Evolutionary conservation across 768 basidiomycete genomes (phyloP), one percentile per base, ranked within the genome.

Genomic region (Chalciporus piperatus): DNA sequence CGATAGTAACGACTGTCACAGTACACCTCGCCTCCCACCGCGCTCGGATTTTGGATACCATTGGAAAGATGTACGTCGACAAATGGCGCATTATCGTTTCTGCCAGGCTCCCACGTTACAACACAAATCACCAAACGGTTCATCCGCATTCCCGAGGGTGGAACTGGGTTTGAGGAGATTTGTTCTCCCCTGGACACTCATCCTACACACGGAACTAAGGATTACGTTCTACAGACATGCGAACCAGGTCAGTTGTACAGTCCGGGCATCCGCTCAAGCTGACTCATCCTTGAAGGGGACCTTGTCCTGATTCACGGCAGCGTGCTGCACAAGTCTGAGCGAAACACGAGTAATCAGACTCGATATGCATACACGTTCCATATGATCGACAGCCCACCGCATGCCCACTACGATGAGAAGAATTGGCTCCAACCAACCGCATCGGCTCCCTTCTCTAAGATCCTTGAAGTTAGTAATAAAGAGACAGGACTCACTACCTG

Each of bases 351-450:
- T 48, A 73, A 80, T 19, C 77, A 84, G 54, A 92, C 92, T 2
- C 80, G 97, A 49, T 91, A 85, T 57, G 95, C 95, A 25, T 99
- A 98, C 66, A 98, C 97, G 0, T 98, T 97, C 69, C 95, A 93
- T 59, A 92, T 92, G 90, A 85, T 93, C 43, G 91, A 96, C 61
- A 85, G 79, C 17, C 78, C 79, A 37, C 85, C 82, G 20, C 70
- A 78, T 59, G 88, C 83, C 7, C 70, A 64, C 37, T 97, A 95
- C 51, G 96, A 98, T 55, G 79, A 83, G 61, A 91, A 90, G 80
- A 98, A 97, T 64, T 97, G 95, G 95, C 72, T 98, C 51, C 95
- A 98, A 65, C 93, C 95, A 1, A 92, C 92, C 3, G 56, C 72
- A 10, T 79, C 75, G 12, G 87, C 90, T 86, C 91, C 94, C 2